phyloP scores from a whole-genome alignment of 495 filamentous ascomycete genomes.

The Trichoderma erinaceum region DNA sequence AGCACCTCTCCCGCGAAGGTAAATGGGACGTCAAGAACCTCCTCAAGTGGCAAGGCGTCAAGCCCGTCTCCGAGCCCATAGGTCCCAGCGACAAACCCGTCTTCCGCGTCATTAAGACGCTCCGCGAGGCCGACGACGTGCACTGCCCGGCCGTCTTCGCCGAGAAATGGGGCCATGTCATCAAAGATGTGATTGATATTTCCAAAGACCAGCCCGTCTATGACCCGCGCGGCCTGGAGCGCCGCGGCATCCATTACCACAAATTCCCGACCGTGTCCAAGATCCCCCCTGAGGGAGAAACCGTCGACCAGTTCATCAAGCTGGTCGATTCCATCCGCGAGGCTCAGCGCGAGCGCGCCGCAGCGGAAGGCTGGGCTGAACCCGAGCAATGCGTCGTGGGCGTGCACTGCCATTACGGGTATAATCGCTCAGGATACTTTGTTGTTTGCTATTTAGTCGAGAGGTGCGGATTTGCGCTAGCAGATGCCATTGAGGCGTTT shows the following conservation, averaged over 20 bases:
- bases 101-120: slow-evolving; percentile 83
- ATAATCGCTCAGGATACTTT: slow-evolving; percentile 86
- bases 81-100: slow-evolving; percentile 37
- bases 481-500: slow-evolving; percentile 79
- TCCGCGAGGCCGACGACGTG: slow-evolving; percentile 75
- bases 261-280: slow-evolving; percentile 92
- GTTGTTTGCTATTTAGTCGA: slow-evolving; percentile 90
- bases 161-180: slow-evolving; percentile 51
- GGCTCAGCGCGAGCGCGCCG: slow-evolving; percentile 36
- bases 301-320: slow-evolving; percentile 69
- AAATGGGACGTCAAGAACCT: slow-evolving; percentile 99
- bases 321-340: slow-evolving; percentile 67
- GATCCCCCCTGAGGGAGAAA: slow-evolving; percentile 72
- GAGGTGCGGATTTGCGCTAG: slow-evolving; percentile 60
- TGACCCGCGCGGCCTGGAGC: slow-evolving; percentile 66
- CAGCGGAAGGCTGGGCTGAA: slow-evolving; percentile 29
- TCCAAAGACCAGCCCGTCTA: slow-evolving; percentile 82
- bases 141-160: slow-evolving; percentile 75
- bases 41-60: slow-evolving; percentile 76
- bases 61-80: slow-evolving; percentile 72
- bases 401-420: slow-evolving; percentile 94
- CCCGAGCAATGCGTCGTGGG: slow-evolving; percentile 51
- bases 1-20: slow-evolving; percentile 75
- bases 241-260: slow-evolving; percentile 68
- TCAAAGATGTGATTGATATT: slow-evolving; percentile 81